Conservation (phyloP, 1,284 basidiomycete species). For the Moesziomyces antarcticus region DNA sequence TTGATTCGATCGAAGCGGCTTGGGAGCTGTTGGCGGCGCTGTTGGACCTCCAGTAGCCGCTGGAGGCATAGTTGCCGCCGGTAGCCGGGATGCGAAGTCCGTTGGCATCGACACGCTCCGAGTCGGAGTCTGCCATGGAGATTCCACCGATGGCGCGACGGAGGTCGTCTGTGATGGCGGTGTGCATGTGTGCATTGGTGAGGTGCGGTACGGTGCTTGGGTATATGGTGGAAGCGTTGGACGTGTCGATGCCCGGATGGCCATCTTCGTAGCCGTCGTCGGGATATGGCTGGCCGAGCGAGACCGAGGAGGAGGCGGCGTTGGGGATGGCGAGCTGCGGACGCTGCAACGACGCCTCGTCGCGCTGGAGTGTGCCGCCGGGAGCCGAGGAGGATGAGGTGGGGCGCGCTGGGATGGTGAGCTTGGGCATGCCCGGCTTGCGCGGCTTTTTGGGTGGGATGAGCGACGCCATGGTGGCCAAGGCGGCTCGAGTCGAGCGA, state of each 20-base stretch:
- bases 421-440: conserved; percentile 64
- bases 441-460: conserved; percentile 63
- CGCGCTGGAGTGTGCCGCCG: conserved; percentile 14
- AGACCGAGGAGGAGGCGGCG: conserved; percentile 26
- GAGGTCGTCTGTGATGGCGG: conserved; percentile 58
- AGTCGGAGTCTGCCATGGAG: conserved; percentile 44
- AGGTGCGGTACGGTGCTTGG: conserved; percentile 57
- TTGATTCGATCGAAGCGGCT: background rate
- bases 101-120: conserved; percentile 36
- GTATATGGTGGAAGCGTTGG: conserved; percentile 50
- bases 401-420: conserved; percentile 48
- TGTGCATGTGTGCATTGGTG: conserved; percentile 48
- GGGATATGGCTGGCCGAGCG: conserved; percentile 25
- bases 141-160: conserved; percentile 58
- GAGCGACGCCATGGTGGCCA: conserved; percentile 52
- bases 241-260: conserved; percentile 29
- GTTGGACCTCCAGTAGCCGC: conserved; percentile 39
- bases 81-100: conserved; percentile 40
- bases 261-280: conserved; percentile 55
- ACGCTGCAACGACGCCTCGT: conserved; percentile 25
- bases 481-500: background rate
- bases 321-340: conserved; percentile 38
- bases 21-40: conserved; percentile 9
- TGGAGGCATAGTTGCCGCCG: conserved; percentile 33
- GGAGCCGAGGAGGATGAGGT: conserved; percentile 42